Conservation (phyloP, 768 basidiomycete species). For the Jaapia argillacea region DNA sequence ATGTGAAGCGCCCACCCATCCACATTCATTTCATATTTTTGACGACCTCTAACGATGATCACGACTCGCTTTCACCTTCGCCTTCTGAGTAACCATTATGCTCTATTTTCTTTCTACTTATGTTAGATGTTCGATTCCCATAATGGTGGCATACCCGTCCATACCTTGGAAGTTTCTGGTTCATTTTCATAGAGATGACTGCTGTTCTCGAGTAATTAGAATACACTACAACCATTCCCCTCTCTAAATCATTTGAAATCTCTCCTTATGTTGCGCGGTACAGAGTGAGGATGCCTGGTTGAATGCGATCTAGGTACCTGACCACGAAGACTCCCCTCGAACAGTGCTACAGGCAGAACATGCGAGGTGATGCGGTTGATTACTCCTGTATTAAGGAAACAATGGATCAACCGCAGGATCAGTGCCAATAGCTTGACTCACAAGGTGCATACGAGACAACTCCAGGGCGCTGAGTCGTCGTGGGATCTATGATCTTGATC, state of each 20-base stretch:
- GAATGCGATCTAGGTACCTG: too few relatives aligned
- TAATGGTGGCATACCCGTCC: too few relatives aligned
- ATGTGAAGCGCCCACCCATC: background rate
- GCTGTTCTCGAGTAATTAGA: too few relatives aligned
- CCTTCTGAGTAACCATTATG: background rate
- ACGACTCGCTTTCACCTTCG: background rate
- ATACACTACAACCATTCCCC: too few relatives aligned
- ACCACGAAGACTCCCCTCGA: slow-evolving; percentile 27
- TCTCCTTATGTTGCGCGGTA: too few relatives aligned
- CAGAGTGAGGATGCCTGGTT: too few relatives aligned
- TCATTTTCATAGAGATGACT: too few relatives aligned
- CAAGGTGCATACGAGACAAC: slow-evolving; percentile 56
- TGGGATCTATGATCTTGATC: slow-evolving; percentile 4
- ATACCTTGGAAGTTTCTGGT: too few relatives aligned
- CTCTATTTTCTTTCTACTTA: background rate
- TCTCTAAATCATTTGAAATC: too few relatives aligned
- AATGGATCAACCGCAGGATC: background rate
- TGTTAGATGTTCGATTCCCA: too few relatives aligned
- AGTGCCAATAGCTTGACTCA: slow-evolving; percentile 31
- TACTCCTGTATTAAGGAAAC: slow-evolving; percentile 27
- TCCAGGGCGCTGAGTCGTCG: slow-evolving; percentile 27
- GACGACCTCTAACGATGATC: background rate
- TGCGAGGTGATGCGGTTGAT: slow-evolving; percentile 41
- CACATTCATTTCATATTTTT: background rate
- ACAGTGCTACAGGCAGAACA: slow-evolving; percentile 55